Base-by-base conservation (phyloP, 768 basidiomycete species). In the Coprinellus micaceus region DNA sequence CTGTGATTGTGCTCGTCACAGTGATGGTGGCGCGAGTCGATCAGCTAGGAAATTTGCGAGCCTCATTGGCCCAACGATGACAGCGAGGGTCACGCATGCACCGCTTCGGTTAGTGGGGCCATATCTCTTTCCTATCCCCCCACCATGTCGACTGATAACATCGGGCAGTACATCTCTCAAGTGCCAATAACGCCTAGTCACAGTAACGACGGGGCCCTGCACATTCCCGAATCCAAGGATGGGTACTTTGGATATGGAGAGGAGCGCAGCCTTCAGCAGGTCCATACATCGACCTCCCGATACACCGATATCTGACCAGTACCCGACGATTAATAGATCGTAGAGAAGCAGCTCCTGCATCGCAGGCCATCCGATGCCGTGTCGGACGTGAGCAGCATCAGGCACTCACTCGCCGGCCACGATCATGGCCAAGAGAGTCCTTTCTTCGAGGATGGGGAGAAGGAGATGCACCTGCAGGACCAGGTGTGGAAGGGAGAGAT, bases 191-290 rank as follows among this genome's bases (percentile, higher is more conserved):
- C 40, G 15, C 40, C 40, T 17, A 21, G 40, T 7, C 40, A 43
- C 15, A 43, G n/a, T 17, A 17, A 10, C 13, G 17, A 48, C 26
- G 47, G 47, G 17, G 48, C 47, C 56, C 66, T 78, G 25, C 63
- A 70, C 26, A 78, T 79, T 37, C 78, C 79, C 0, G 78, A 86
- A 61, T 69, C 82, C 2, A 79, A 81, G 60, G 88, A 91, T 64
- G 88, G 85, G 0, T 92, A 84, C 69, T 93, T 88, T 67, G 85
- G 85, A 9, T 93, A 93, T 68, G 75, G 75, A 21, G 89, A 93
- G 61, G 91, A 92, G 72, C 88, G 86, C 64, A 84, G 73, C 33
- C 77, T 88, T 28, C 84, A 85, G 63, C 87, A 89, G 61, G 89
- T 89, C 73, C 60, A 81, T 77, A 43, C 26, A 24, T 52, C 48